Evolutionary conservation across 331 rosid genomes (phyloP), one percentile per base, ranked within the genome.

Genomic region (Rosa hybrid): DNA sequence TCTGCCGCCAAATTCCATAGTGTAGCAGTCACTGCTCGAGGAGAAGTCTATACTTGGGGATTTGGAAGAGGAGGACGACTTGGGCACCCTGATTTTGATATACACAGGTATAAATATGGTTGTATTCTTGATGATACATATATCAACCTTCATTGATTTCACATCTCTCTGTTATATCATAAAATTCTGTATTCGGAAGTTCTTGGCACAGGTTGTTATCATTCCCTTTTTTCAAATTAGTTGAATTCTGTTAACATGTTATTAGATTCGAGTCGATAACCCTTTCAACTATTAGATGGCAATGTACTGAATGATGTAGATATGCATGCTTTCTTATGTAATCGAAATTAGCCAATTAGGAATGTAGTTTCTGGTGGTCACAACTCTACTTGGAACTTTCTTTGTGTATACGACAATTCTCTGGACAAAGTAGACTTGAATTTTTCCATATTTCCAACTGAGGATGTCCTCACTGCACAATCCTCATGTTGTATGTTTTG

Each of bases 1-100:
- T 93, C 97, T 86, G 97, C 99, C 21, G 87, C 98, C 50, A 95
- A 95, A 87, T 95, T 95, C 86, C 98, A 93, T 45, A 95, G 99
- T 74, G 96, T 89, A 72, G 98, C 99, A 51, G 96, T 95, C 73
- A 95, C 91, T 84, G 85, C 88, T 68, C 81, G 39, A 62, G 99
- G 99, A 78, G 91, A 91, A 87, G 92, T 95, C 79, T 95, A 86
- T 84, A 90, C 97, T 68, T 95, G 99, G 99, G 99, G 99, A 77
- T 95, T 95, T 87, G 99, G 99, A 82, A 87, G 99, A 80, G 99
- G 99, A 6, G 99, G 99, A 1, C 94, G 99, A 57, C 94, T 95
- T 50, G 99, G 99, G 74, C 99, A 95, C 77, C 98, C 99, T 38
- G 99, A 95, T 83, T 95, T 95, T 83, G 97, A 95, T 81, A 95